phyloP scores from a whole-genome alignment of 2,329 filamentous ascomycete species.

The Pyrenophora tritici-repentis region DNA sequence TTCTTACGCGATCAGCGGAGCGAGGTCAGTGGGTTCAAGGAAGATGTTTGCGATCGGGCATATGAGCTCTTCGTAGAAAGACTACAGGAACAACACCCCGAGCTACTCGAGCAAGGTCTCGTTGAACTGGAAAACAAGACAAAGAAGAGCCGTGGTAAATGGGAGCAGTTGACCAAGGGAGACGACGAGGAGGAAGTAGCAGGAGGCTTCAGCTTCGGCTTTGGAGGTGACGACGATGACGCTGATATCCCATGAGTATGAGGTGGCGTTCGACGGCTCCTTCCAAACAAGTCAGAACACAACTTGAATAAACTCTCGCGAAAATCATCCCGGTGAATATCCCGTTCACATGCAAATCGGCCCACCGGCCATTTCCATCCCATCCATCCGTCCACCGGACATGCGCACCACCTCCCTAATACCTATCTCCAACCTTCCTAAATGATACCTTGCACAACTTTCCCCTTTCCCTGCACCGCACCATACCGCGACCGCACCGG shows the following conservation, averaged over 20 bases:
- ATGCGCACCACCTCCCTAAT: no score
- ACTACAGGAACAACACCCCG: slow-evolving; percentile 66
- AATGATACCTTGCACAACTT: no score
- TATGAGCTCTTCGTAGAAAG: slow-evolving; percentile 75
- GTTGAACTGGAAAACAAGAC: slow-evolving; percentile 67
- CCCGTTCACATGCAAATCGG: no score
- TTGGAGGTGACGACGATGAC: slow-evolving; percentile 61
- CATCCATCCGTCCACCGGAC: no score
- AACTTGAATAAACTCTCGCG: no score
- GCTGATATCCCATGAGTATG: slow-evolving; percentile 42
- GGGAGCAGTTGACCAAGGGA: slow-evolving; percentile 75
- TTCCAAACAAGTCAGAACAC: no score
- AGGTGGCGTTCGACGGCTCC: not conserved
- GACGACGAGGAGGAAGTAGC: slow-evolving; percentile 50
- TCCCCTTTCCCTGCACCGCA: no score
- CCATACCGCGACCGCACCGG: no score
- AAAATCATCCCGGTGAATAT: no score
- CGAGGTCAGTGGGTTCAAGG: slow-evolving; percentile 84
- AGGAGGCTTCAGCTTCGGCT: slow-evolving; percentile 65
- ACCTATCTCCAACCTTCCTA: no score
- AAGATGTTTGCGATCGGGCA: slow-evolving; percentile 68
- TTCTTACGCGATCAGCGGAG: slow-evolving; percentile 83
- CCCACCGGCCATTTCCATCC: no score
- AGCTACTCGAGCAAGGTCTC: slow-evolving; percentile 67
- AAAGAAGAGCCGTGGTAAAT: slow-evolving; percentile 73